These are phyloP conservation scores for Coniella lustricola DNA, from an alignment of 2,329 filamentous ascomycete genomes.

Conservation along the genomic window DNA sequence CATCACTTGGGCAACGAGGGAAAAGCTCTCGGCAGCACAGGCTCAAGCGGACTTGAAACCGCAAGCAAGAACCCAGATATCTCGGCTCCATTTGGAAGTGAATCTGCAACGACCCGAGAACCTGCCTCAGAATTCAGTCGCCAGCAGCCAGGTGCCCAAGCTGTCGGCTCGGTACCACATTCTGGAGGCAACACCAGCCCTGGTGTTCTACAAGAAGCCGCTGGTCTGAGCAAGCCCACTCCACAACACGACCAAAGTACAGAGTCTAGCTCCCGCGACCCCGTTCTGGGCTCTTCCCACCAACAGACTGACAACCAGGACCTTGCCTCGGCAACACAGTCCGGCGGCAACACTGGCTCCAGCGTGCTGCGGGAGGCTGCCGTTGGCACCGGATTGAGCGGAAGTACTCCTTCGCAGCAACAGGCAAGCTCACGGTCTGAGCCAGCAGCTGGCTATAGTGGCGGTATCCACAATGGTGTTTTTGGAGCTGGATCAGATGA, in stretches of 20 bases:
- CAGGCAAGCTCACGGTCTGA: background rate
- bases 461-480: background rate
- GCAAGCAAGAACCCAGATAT: too few relatives aligned
- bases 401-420: background rate
- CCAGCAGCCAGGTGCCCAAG: background rate
- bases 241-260: background rate
- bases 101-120: too few relatives aligned
- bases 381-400: background rate
- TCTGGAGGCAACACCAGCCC: background rate
- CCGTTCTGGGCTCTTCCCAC: background rate
- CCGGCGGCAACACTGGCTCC: background rate
- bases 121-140: too few relatives aligned
- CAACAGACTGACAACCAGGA: background rate
- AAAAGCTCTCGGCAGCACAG: background rate
- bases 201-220: background rate
- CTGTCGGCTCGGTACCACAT: background rate
- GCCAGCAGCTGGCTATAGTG: background rate
- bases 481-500: background rate
- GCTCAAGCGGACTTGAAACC: background rate
- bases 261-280: background rate
- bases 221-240: background rate
- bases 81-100: too few relatives aligned
- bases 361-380: background rate
- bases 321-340: background rate
- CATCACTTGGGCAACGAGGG: constrained; percentile 1